Evolutionary conservation across 2,329 filamentous ascomycete genomes (phyloP).

Genomic region (Fusarium sp.): DNA sequence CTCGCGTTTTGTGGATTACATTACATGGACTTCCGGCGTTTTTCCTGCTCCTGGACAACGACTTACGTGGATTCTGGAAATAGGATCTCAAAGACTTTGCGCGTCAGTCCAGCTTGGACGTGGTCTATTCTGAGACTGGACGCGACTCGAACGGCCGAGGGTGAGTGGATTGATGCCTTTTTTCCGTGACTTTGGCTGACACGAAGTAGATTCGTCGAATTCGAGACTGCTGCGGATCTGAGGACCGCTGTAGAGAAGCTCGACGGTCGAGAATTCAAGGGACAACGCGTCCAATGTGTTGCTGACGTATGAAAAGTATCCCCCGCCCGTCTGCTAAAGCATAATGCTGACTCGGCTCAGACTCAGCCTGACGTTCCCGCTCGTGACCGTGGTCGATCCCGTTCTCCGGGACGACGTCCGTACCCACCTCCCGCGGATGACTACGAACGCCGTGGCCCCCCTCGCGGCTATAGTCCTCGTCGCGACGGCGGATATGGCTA

Average conservation of each 20-base stretch:
- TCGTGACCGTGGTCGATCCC: constrained; percentile 77
- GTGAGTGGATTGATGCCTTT: constrained; percentile 60
- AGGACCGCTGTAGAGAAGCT: constrained; percentile 94
- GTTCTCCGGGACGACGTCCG: constrained; percentile 72
- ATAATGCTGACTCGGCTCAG: constrained; percentile 54
- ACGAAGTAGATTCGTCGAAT: constrained; percentile 85
- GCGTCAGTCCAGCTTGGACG: constrained; percentile 93
- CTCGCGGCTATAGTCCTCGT: constrained; percentile 84
- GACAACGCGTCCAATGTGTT: constrained; percentile 81
- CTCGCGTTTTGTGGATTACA: constrained; percentile 49
- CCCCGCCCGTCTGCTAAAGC: not conserved
- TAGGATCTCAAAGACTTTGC: constrained; percentile 99
- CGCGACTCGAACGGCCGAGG: constrained; percentile 75
- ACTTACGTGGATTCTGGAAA: constrained; percentile 83
- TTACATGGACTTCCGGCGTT: constrained; percentile 47
- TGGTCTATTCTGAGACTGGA: constrained; percentile 92
- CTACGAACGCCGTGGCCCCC: constrained; percentile 80
- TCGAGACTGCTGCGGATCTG: constrained; percentile 89
- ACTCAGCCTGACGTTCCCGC: constrained; percentile 78
- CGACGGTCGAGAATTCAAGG: constrained; percentile 92
- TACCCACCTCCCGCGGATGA: constrained; percentile 76
- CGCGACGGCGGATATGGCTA: constrained; percentile 73
- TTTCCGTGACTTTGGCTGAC: constrained; percentile 20
- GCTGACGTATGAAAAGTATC: constrained; percentile 70
- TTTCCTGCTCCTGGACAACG: constrained; percentile 61